Evolutionary conservation across 768 basidiomycete genomes (phyloP), one percentile per base, ranked within the genome.

Genomic region (Pleurotus eryngii): DNA sequence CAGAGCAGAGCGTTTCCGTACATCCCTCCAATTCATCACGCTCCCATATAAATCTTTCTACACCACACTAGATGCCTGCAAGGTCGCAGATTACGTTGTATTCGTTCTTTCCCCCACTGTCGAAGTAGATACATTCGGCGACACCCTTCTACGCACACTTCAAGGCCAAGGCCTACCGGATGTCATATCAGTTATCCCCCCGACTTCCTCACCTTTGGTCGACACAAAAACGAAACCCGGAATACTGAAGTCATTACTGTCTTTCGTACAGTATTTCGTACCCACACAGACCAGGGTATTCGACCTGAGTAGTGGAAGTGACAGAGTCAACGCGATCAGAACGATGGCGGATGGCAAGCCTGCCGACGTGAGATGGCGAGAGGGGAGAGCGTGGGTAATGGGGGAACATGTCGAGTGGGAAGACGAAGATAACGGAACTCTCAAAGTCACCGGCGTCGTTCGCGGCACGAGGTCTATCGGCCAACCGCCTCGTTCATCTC

Each of bases 201-300:
- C 86, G 5, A 75, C 81, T 56, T 59, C 73, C 11, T 64, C 74
- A 3, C 17, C 49, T 15, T 18, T 39, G 14, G 69, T 83, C 42
- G 88, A 87, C 57, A 62, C 73, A 4, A 93, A 93, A 72, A 73
- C 82, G 30, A 84, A 83, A 27, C 65, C 83, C 1, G 83, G 82
- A 15, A 81, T 94, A 47, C 73, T 92, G 56, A 95, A 92, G 73
- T 97, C 94, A 1, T 78, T 98, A 4, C 80, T 96, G 7, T 97
- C 95, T 8, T 99, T 98, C 76, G 86, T 95, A 57, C 87, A 88
- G 61, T 98, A 98, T 73, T 99, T 98, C 70, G 90, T 92, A 59
- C 96, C 96, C 2, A 78, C 81, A 20, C 89, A 95, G 64, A 74
- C 79, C 6, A 81, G 87, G 35, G 79, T 98, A 0, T 90, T 86